Conservation (phyloP, 73 alveolate genomes). For the Loxodes magnus region DNA sequence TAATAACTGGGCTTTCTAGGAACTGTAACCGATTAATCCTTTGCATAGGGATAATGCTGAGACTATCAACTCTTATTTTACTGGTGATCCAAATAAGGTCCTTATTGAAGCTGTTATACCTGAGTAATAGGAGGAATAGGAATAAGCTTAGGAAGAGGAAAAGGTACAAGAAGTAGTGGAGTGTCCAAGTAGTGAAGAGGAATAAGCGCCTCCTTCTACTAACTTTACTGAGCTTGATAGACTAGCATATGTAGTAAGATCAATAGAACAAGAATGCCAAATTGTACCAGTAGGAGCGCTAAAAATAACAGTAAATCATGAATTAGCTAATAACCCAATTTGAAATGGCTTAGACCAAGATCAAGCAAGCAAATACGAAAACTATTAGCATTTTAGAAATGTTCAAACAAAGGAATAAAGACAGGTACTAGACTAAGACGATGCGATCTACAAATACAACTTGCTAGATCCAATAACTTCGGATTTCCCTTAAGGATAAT, state of each 20-base stretch:
- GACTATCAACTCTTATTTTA: conserved; percentile 37
- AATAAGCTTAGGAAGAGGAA: conserved; percentile 1
- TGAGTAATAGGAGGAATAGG: conserved; percentile 12
- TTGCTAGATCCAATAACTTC: conserved; percentile 55
- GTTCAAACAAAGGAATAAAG: conserved; percentile 55
- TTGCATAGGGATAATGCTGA: conserved; percentile 42
- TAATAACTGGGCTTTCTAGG: conserved; percentile 48
- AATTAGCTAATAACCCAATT: conserved; percentile 71
- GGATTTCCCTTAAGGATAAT: conserved; percentile 61
- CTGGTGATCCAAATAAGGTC: conserved; percentile 61
- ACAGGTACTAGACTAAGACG: conserved; percentile 76
- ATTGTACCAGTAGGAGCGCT: conserved; percentile 65
- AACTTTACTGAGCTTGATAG: conserved; percentile 69
- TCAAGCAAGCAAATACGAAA: conserved; percentile 22
- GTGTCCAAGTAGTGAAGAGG: not conserved
- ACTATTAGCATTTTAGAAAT: conserved; percentile 66
- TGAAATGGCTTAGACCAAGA: conserved; percentile 47
- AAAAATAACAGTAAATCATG: conserved; percentile 66
- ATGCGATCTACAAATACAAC: conserved; percentile 60
- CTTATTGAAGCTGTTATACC: conserved; percentile 25
- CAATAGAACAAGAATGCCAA: conserved; percentile 70
- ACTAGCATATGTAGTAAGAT: conserved; percentile 58
- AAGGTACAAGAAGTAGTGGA: not conserved
- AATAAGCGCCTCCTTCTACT: conserved; percentile 35
- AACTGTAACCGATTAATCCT: conserved; percentile 43